Evolutionary conservation across 2,329 filamentous ascomycete genomes (phyloP), one percentile per base, ranked within the genome.

Genomic region (Parafenestella ontariensis): DNA sequence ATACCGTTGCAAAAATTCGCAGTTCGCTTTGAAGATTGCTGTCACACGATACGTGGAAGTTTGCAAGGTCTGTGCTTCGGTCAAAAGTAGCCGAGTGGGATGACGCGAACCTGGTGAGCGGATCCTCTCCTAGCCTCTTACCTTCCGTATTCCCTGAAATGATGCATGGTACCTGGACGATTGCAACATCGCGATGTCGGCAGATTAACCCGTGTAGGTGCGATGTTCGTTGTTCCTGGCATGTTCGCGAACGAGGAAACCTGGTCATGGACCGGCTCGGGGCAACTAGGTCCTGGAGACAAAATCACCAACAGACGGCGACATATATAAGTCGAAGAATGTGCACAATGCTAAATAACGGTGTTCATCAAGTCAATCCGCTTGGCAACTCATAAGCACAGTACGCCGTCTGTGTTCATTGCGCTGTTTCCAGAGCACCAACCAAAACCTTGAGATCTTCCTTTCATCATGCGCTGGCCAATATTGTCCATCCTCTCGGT

Each of bases 141-240:
- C 11, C 37, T 13, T 11, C 10, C 21, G 15, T 2, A 2, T 20
- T 23, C 4, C 10, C 18, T 13, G 18, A 28, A 24, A 44, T 47
- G 48, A 40, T 50, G 52, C 34, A 17, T 29, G 34, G 26, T 50
- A 46, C 52, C 52, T 46, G 31, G 56, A 45, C 49, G 21, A 59
- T 55, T 45, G 52, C 52, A 48, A 45, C 49, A 59, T 49, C 24
- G 31, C 23, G 42, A 44, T 20, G 34, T 9, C 43, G 41, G 34
- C 20, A 29, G 31, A 15, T 45, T 52, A 49, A 31, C 36, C 45
- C n/a, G 21, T 39, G 20, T 34, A 15, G 42, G 48, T 8, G 33
- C 42, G 11, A 21, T 11, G n/a, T 3, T 31, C 39, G 33, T 31
- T 33, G 33, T 46, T 42, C 40, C 36, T 5, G 41, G 10, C 36